A percentile compares a stretch with the other conserved stretches of the same genome.
phyloP scores from a whole-genome alignment of 805 yeast genomes.

The Metschnikowia shivogae region DNA sequence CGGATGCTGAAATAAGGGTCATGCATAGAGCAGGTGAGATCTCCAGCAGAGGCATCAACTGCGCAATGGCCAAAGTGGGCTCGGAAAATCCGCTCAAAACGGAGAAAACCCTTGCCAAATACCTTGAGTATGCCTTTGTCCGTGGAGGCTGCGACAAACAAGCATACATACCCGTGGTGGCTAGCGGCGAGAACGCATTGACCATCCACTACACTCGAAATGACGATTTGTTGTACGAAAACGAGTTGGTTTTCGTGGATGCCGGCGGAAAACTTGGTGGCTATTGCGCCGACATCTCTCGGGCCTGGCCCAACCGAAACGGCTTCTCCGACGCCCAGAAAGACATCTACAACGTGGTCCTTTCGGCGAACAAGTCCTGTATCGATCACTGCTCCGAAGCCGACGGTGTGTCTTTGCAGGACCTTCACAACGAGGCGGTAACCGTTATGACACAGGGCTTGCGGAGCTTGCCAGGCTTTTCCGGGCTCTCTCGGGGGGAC shows the following conservation, averaged over 20 bases:
- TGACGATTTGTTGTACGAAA: conserved; percentile 71
- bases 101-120: conserved; percentile 78
- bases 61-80: conserved; percentile 63
- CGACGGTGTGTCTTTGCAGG: conserved; percentile 56
- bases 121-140: conserved; percentile 75
- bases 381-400: conserved; percentile 62
- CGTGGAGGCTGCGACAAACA: conserved; percentile 84
- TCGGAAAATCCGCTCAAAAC: conserved; percentile 46
- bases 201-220: conserved; percentile 93
- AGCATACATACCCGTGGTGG: conserved; percentile 95
- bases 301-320: conserved; percentile 92
- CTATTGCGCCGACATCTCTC: conserved; percentile 90
- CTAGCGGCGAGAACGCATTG: conserved; percentile 85
- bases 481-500: conserved; percentile 47
- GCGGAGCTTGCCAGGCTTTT: conserved; percentile 64
- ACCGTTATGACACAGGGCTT: conserved; percentile 57
- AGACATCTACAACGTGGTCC: conserved; percentile 84
- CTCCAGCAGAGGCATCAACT: conserved; percentile 78
- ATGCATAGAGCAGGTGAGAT: conserved; percentile 82
- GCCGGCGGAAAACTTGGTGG: conserved; percentile 95
- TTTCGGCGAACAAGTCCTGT: conserved; percentile 75
- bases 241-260: conserved; percentile 86
- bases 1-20: conserved; percentile 67
- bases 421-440: conserved; percentile 70
- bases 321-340: conserved; percentile 72